Evolutionary conservation across 805 yeast genomes (phyloP).

Genomic region (Barnettozyma botsteinii): DNA sequence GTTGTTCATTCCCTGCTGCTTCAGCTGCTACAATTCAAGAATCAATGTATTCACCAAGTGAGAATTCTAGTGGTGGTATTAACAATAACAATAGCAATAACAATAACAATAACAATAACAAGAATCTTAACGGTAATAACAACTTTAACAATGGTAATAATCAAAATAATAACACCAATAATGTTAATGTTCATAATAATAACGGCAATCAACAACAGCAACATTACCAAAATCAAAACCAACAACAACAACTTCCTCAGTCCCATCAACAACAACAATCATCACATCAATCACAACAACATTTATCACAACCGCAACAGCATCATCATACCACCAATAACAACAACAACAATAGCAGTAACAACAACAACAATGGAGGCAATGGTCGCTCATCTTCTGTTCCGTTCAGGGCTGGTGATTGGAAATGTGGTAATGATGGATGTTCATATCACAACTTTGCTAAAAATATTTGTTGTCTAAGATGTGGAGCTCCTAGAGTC

Average conservation of each 20-base stretch:
- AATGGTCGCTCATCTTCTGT: constrained; percentile 43
- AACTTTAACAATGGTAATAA: not conserved
- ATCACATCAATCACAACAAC: constrained; percentile 16
- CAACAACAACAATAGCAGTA: constrained; percentile 16
- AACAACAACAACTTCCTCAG: constrained; percentile 8
- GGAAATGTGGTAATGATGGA: constrained; percentile 79
- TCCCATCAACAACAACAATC: constrained; percentile 11
- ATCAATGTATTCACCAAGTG: constrained; percentile 35
- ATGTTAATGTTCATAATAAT: constrained; percentile 1
- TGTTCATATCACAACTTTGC: constrained; percentile 92
- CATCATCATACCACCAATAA: constrained; percentile 9
- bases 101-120: constrained; percentile 5
- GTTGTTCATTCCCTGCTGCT: constrained; percentile 84
- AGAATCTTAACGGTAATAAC: constrained; percentile 4
- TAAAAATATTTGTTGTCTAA: constrained; percentile 76
- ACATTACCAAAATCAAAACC: constrained; percentile 14
- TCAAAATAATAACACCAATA: constrained; percentile 3
- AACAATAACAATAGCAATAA: constrained; percentile 8
- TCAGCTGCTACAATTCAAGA: constrained; percentile 67
- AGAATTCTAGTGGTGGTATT: constrained; percentile 14
- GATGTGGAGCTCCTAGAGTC: constrained; percentile 75
- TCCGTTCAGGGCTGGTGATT: constrained; percentile 96
- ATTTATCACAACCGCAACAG: constrained; percentile 8
- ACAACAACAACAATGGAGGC: constrained; percentile 14
- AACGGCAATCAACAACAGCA: constrained; percentile 3